Evolutionary conservation across 2,329 filamentous ascomycete species (phyloP).

Genomic region (Fusarium sacchari): DNA sequence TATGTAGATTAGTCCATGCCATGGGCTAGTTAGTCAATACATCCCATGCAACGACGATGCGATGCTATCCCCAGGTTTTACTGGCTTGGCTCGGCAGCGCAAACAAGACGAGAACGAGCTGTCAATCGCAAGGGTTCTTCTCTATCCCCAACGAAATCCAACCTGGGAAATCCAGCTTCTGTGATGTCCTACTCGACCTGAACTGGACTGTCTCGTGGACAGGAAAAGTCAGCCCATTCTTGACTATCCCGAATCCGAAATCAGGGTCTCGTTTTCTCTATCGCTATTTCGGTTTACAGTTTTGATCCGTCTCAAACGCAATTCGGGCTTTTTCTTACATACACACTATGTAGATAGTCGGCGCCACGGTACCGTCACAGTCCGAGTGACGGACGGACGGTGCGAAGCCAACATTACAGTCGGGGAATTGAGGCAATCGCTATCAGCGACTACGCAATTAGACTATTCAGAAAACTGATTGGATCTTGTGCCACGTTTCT

Average conservation of each 20-base stretch:
- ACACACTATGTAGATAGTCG: no score
- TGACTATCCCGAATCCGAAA: conserved; percentile 23
- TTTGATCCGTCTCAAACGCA: conserved; percentile 17
- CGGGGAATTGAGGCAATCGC: conserved; percentile 1
- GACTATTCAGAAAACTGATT: conserved; percentile 16
- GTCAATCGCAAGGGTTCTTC: conserved; percentile 16
- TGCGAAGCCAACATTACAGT: conserved; percentile 28
- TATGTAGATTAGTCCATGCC: conserved; percentile 25
- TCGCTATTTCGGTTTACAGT: conserved; percentile 21
- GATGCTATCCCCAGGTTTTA: conserved; percentile 36
- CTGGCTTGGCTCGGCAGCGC: conserved; percentile 26
- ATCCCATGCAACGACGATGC: conserved; percentile 17
- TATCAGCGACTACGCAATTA: conserved; percentile 23
- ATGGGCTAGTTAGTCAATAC: conserved; percentile 29
- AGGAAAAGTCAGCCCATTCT: conserved; percentile 24
- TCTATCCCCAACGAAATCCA: conserved; percentile 26
- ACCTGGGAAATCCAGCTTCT: conserved; percentile 16
- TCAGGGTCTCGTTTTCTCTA: conserved; percentile 15
- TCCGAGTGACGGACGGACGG: conserved; percentile 1
- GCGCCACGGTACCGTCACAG: conserved; percentile 12
- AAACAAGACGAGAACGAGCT: conserved; percentile 12
- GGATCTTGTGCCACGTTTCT: conserved; percentile 10
- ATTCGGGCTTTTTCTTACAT: conserved; percentile 7
- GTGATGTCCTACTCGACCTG: conserved; percentile 17
- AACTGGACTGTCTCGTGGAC: conserved; percentile 21